Evolutionary conservation across 371 early-diverging fungal genomes (phyloP).

Genomic region (Mortierella sp.): DNA sequence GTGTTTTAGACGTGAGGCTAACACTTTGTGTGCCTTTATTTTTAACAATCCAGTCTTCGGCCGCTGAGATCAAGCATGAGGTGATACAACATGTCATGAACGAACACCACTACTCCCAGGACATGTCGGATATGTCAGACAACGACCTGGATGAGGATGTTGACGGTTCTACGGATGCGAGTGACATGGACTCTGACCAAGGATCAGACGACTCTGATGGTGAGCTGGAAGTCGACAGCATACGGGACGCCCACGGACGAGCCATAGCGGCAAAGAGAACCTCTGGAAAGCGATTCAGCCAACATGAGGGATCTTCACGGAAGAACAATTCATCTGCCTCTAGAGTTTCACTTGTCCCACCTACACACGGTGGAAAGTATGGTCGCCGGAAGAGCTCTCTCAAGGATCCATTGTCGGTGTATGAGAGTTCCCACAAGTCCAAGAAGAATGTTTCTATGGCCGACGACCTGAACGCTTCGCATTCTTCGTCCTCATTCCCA

Average conservation of each 20-base stretch:
- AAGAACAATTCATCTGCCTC: slow-evolving; percentile 10
- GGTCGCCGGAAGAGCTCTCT: slow-evolving; percentile 51
- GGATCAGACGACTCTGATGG: slow-evolving; percentile 27
- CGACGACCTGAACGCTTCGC: slow-evolving; percentile 23
- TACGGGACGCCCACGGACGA: slow-evolving; percentile 27
- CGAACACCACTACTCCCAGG: slow-evolving; percentile 32
- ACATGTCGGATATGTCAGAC: slow-evolving; percentile 34
- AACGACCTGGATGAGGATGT: slow-evolving; percentile 30
- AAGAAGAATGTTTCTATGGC: slow-evolving; percentile 53
- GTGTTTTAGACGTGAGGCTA: not conserved
- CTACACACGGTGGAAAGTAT: slow-evolving; percentile 44
- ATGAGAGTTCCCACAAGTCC: slow-evolving; percentile 30
- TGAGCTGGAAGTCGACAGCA: slow-evolving; percentile 18
- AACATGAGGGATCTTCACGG: slow-evolving; percentile 8
- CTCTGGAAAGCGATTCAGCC: slow-evolving; percentile 54
- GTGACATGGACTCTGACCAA: slow-evolving; percentile 28
- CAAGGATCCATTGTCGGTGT: slow-evolving; percentile 23
- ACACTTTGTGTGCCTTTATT: not conserved
- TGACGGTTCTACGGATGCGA: slow-evolving; percentile 18
- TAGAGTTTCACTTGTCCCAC: slow-evolving; percentile 17
- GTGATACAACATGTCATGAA: slow-evolving; percentile 15
- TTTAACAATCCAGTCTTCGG: slow-evolving; percentile 26
- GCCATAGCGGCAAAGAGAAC: slow-evolving; percentile 44
- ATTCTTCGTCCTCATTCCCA: slow-evolving; percentile 10
- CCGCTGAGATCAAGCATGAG: slow-evolving; percentile 29